These are phyloP conservation scores for Eucalyptus pauciflora DNA, from an alignment of 345 rosid genomes.

Conservation along the genomic window DNA sequence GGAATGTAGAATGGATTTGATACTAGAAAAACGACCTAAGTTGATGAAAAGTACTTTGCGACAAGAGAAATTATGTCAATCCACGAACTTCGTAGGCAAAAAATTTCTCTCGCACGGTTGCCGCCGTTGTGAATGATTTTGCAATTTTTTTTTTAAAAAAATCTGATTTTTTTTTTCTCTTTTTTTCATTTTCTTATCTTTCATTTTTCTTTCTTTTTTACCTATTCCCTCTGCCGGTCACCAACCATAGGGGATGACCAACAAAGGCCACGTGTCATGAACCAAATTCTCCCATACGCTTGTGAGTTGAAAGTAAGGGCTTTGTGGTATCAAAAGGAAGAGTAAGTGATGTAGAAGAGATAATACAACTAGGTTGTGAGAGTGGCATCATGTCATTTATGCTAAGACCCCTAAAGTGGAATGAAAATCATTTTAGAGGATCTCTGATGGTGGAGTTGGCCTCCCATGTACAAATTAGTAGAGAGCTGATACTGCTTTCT, in stretches of 20 bases:
- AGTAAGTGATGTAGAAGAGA: background rate
- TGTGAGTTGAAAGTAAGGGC: background rate
- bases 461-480: background rate
- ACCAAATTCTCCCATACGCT: background rate
- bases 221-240: background rate
- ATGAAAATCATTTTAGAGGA: background rate
- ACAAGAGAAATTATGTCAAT: background rate
- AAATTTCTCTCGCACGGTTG: background rate
- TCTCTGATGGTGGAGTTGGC: background rate
- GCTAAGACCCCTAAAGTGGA: background rate
- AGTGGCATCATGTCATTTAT: background rate
- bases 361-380: background rate
- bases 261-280: background rate
- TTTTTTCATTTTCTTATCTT: background rate
- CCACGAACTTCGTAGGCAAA: too few species aligned
- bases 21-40: background rate
- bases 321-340: background rate
- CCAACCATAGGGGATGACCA: background rate
- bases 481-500: background rate
- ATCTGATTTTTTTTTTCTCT: background rate
- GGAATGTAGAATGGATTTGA: background rate
- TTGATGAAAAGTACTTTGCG: background rate
- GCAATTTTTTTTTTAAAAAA: background rate
- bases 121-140: background rate
- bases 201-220: background rate